phyloP scores from a whole-genome alignment of 1,139 yeast genomes.

The Sugiyamaella sp. region DNA sequence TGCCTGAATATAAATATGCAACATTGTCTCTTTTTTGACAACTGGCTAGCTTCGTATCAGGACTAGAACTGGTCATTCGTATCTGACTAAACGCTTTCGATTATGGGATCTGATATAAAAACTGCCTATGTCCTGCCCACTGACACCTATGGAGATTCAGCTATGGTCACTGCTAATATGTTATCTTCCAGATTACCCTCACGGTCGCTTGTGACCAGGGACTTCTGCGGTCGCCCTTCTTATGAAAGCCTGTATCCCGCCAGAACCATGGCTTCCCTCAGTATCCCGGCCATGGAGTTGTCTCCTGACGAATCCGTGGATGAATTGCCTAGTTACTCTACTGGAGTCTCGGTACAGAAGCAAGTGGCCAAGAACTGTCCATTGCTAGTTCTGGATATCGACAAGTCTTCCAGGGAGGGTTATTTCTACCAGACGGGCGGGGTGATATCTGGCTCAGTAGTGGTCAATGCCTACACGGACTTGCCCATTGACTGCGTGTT shows the following conservation, averaged over 20 bases:
- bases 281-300: not conserved
- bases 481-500: slow-evolving; percentile 12
- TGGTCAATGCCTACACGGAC: slow-evolving; percentile 19
- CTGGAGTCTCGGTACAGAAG: slow-evolving; percentile 18
- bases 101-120: not conserved
- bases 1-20: not conserved
- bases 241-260: slow-evolving; percentile 2
- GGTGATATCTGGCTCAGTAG: slow-evolving; percentile 20
- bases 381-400: slow-evolving; percentile 9
- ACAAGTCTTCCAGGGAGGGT: slow-evolving; percentile 10
- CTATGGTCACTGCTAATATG: slow-evolving; percentile 3
- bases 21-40: not conserved
- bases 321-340: slow-evolving; percentile 17
- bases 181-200: slow-evolving; percentile 1
- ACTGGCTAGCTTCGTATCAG: not conserved
- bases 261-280: not conserved
- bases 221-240: not conserved
- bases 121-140: slow-evolving; percentile 1
- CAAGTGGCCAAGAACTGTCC: slow-evolving; percentile 10
- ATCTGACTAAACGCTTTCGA: not conserved
- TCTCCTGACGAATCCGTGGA: not conserved
- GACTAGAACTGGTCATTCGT: not conserved
- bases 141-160: not conserved
- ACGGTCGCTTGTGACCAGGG: not conserved
- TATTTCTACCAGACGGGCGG: slow-evolving; percentile 22